Evolutionary conservation across 371 early-diverging fungal genomes (phyloP).

Genomic region (Mucor circinelloides): DNA sequence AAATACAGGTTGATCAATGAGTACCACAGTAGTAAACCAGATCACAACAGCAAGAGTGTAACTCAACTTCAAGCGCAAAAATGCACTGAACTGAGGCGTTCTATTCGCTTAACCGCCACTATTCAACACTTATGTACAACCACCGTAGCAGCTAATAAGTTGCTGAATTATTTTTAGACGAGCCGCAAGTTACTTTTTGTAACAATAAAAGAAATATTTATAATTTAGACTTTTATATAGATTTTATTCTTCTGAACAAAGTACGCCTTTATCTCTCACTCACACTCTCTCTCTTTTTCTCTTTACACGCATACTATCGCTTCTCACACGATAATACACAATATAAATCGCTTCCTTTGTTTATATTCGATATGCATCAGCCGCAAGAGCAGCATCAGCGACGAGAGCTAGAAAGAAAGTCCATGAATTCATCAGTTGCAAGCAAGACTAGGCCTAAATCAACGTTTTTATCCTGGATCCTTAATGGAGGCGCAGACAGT

Average conservation of each 20-base stretch:
- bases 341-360: not conserved
- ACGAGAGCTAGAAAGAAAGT: not conserved
- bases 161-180: not conserved
- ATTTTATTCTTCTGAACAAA: not conserved
- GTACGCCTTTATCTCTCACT: not conserved
- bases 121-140: not conserved
- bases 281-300: not conserved
- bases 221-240: not conserved
- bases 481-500: not conserved
- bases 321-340: not conserved
- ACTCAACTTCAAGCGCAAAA: not conserved
- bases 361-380: not conserved
- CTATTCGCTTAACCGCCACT: not conserved
- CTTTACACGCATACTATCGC: not conserved
- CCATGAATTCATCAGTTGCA: not conserved
- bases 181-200: not conserved
- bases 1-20: not conserved
- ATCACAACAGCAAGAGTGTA: not conserved
- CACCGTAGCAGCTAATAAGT: not conserved
- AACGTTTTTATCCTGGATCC: constrained; percentile 11
- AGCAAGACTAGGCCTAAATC: not conserved
- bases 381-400: not conserved
- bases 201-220: not conserved
- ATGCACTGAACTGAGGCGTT: not conserved
- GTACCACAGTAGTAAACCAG: not conserved